These are phyloP conservation scores for Entomophthora muscae DNA, from an alignment of 371 early-diverging fungal species.

Conservation along the genomic window DNA sequence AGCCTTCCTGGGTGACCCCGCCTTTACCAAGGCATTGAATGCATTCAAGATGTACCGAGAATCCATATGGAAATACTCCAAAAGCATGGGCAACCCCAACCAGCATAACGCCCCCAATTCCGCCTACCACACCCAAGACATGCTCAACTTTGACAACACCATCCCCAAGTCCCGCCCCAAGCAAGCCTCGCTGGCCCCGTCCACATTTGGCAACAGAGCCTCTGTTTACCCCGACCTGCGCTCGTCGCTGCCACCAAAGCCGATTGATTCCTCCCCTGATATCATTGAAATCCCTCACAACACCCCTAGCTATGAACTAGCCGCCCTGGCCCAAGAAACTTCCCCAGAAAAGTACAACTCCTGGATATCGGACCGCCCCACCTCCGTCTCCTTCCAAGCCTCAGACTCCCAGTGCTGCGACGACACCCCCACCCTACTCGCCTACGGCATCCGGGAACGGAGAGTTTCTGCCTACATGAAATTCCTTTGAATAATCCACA, in stretches of 20 bases:
- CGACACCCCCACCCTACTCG: not conserved
- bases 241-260: not conserved
- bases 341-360: not conserved
- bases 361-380: not conserved
- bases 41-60: not conserved
- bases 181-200: not conserved
- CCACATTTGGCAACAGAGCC: not conserved
- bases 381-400: not conserved
- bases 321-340: not conserved
- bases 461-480: not conserved
- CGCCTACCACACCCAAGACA: no score
- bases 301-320: not conserved
- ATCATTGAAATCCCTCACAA: not conserved
- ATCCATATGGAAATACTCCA: not conserved
- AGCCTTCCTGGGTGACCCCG: not conserved
- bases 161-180: not conserved
- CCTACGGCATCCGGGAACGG: not conserved
- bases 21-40: not conserved
- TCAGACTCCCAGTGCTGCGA: not conserved
- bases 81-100: no score
- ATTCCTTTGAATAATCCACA: no score
- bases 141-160: no score
- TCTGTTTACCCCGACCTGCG: not conserved
- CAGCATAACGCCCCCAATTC: no score
- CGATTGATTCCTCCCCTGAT: not conserved